Evolutionary conservation across 768 basidiomycete species (phyloP).

Genomic region (Xerocomus potaroensis): DNA sequence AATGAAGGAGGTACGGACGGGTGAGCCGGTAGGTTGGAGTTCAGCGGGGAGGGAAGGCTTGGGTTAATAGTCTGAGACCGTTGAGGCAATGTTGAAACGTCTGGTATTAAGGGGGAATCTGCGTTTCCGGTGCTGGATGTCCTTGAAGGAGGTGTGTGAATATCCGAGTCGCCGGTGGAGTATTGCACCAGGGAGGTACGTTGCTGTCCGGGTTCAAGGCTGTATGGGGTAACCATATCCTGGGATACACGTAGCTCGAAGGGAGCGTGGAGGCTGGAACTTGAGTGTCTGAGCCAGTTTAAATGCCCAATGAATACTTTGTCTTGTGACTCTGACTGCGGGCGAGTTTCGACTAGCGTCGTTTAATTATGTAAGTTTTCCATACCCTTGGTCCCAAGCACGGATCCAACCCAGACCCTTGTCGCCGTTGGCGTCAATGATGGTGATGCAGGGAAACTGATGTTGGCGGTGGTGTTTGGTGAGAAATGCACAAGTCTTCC

Average conservation of each 20-base stretch:
- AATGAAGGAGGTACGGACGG: constrained; percentile 7
- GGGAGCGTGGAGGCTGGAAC: not conserved
- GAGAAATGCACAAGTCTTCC: no score
- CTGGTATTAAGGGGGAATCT: constrained; percentile 30
- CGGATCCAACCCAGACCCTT: not conserved
- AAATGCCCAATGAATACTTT: not conserved
- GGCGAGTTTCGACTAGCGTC: constrained; percentile 1
- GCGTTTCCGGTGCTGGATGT: constrained; percentile 25
- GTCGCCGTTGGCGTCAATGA: not conserved
- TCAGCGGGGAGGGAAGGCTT: constrained; percentile 48
- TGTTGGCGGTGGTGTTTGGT: not conserved
- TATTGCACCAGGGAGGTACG: constrained; percentile 26
- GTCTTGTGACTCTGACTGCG: constrained; percentile 2
- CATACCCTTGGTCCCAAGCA: not conserved
- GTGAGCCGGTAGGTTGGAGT: constrained; percentile 35
- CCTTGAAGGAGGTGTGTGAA: constrained; percentile 4
- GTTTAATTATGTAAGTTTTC: constrained; percentile 10
- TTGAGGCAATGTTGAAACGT: constrained; percentile 13
- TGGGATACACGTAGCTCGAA: not conserved
- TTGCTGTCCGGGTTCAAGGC: constrained; percentile 48
- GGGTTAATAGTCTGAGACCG: constrained; percentile 23
- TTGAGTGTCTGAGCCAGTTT: constrained; percentile 1
- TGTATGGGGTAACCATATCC: constrained; percentile 43
- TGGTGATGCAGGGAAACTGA: not conserved
- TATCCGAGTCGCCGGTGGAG: constrained; percentile 7